Evolutionary conservation across 768 basidiomycete species (phyloP), one percentile per base, ranked within the genome.

Genomic region (Suillus subluteus): DNA sequence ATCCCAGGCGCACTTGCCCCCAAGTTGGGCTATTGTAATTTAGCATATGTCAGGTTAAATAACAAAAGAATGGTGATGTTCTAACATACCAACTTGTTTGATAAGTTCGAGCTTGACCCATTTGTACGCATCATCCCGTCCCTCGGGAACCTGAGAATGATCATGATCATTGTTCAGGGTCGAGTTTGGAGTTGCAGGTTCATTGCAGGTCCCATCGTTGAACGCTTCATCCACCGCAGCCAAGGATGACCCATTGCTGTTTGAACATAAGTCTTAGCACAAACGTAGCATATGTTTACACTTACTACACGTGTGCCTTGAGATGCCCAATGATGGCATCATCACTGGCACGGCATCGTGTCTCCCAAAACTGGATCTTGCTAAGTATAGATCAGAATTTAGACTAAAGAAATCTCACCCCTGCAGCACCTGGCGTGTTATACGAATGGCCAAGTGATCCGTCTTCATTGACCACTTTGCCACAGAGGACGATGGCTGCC

Each of bases 231-330:
- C 48, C n/a, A 48, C 48, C n/a, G 0, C 11, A 4, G 48, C 48
- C 23, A 48, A 48, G 48, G 48, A 48, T 48, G 48, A 12, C 0
- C 3, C 13, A 13, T 48, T 48, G 23, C 48, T 48, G n/a, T 48
- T 48, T 43, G n/a, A 48, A 63, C 3, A 48, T 26, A 2, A 48
- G 48, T 48, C 11, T 4, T 48, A 23, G 4, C 48, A 48, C 2
- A 23, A 48, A 48, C 4, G 9, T 48, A 48, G 48, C n/a, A 4
- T 46, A 46, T 4, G n/a, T 4, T 46, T 4, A 23, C 4, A 63
- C 67, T 61, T 66, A 68, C 67, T 63, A 68, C 6, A 68, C 16
- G 9, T 66, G 67, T 16, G 65, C 65, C 30, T 66, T 68, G 16
- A 68, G 38, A 35, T 66, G 61, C 2, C 55, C 54, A 4, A 68